Percentiles rank a stretch among this genome's conserved stretches.
These are phyloP conservation scores for Pyrrhoderma noxium DNA, from an alignment of 1,284 basidiomycete species.

Conservation along the genomic window DNA sequence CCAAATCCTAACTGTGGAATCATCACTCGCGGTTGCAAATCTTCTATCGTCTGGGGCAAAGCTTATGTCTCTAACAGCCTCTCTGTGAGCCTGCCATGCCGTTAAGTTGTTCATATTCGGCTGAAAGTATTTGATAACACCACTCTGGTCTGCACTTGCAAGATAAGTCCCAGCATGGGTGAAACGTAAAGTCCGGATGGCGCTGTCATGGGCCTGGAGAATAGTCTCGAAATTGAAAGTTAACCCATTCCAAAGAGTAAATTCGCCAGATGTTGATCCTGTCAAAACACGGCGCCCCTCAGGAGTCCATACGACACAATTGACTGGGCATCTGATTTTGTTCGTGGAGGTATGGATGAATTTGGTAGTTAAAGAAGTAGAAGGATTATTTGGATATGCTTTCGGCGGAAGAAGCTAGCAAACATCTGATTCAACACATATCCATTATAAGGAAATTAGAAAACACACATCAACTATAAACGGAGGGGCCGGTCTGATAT, in stretches of 20 bases:
- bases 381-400: constrained; percentile 83
- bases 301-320: constrained; percentile 96
- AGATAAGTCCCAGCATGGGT: constrained; percentile 89
- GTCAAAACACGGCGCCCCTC: constrained; percentile 90
- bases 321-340: constrained; percentile 96
- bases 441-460: constrained; percentile 18
- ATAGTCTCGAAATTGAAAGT: constrained; percentile 99
- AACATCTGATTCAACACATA: not conserved
- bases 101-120: constrained; percentile 98
- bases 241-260: constrained; percentile 97
- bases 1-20: constrained; percentile 93
- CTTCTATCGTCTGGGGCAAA: constrained; percentile 89
- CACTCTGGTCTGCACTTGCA: constrained; percentile 87
- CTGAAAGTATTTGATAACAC: constrained; percentile 97
- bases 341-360: constrained; percentile 98
- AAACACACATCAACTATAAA: constrained; percentile 74
- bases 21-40: constrained; percentile 93
- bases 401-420: constrained; percentile 82
- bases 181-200: constrained; percentile 86
- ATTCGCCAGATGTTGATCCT: constrained; percentile 94
- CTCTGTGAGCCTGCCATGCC: constrained; percentile 84
- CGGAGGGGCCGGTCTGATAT: constrained; percentile 74
- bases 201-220: constrained; percentile 93
- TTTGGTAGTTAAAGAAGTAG: constrained; percentile 89
- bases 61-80: constrained; percentile 84